These are phyloP conservation scores for Phytophthora cryptogea DNA, from an alignment of 352 stramenopile genomes.

Conservation along the genomic window DNA sequence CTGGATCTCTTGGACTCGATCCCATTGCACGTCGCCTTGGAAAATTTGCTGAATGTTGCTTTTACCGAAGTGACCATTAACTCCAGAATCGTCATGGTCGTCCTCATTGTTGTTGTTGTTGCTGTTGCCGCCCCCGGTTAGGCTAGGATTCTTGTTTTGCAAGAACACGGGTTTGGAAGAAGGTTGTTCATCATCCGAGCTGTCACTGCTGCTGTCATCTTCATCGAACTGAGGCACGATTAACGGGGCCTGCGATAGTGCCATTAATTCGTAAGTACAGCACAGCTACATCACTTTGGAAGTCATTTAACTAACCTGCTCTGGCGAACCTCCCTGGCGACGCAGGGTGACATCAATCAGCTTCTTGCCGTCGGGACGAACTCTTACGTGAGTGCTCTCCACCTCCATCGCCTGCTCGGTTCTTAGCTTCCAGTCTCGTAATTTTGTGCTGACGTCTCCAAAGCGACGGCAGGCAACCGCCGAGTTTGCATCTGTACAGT, in stretches of 20 bases:
- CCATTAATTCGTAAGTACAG: not conserved
- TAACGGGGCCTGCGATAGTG: slow-evolving; percentile 39
- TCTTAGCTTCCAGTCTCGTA: not conserved
- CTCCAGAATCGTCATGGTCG: slow-evolving; percentile 27
- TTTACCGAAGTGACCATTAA: not conserved
- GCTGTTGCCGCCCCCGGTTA: slow-evolving; percentile 15
- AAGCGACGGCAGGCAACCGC: slow-evolving; percentile 21
- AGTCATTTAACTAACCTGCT: slow-evolving; percentile 16
- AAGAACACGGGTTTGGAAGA: not conserved
- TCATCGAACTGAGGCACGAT: slow-evolving; percentile 74
- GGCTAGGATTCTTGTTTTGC: slow-evolving; percentile 5
- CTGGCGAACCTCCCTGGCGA: slow-evolving; percentile 13
- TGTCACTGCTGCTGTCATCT: slow-evolving; percentile 55
- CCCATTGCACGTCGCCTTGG: slow-evolving; percentile 50
- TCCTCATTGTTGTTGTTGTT: slow-evolving; percentile 30
- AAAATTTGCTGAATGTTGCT: slow-evolving; percentile 10
- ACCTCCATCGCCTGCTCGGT: slow-evolving; percentile 43
- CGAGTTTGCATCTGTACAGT: not conserved
- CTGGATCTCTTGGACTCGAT: slow-evolving; percentile 58
- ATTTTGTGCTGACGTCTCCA: slow-evolving; percentile 2
- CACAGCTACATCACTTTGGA: not conserved
- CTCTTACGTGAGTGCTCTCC: slow-evolving; percentile 48
- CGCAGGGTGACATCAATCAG: slow-evolving; percentile 62
- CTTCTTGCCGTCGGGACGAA: slow-evolving; percentile 50
- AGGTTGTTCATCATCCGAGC: slow-evolving; percentile 36